Percentiles rank a stretch among this genome's conserved stretches.
phyloP scores from a whole-genome alignment of 2,329 filamentous ascomycete species.

The Diaporthe citriasiana region DNA sequence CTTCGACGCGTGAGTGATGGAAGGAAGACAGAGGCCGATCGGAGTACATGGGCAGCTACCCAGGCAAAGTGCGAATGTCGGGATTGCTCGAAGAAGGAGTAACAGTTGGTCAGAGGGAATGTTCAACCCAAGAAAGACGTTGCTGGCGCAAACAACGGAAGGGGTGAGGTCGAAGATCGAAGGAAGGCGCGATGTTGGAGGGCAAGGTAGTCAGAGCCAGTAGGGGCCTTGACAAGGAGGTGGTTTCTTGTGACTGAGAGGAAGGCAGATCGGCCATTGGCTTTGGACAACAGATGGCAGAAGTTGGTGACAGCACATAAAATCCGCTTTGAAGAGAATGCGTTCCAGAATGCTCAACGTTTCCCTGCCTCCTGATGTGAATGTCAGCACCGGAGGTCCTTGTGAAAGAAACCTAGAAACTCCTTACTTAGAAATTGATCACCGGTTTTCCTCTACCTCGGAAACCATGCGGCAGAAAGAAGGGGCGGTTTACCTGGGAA shows the following conservation, averaged over 20 bases:
- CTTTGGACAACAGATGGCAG: background rate
- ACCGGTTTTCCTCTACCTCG: no score
- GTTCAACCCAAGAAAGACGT: background rate
- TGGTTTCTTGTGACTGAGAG: background rate
- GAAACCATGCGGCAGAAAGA: background rate
- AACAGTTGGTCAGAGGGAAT: constrained; percentile 39
- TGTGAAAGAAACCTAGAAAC: background rate
- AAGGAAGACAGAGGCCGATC: constrained; percentile 22
- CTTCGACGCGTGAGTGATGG: constrained; percentile 22
- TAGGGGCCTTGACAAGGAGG: background rate
- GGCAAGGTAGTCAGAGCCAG: background rate
- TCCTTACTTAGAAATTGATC: background rate
- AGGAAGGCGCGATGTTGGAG: constrained; percentile 11
- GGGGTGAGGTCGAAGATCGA: background rate
- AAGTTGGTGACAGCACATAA: background rate
- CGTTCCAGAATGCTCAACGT: background rate
- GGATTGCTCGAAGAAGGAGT: constrained; percentile 42
- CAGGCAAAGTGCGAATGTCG: constrained; percentile 12
- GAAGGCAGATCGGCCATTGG: background rate
- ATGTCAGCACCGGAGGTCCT: background rate
- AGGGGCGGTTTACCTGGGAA: background rate
- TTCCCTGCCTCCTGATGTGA: background rate
- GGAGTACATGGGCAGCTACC: background rate
- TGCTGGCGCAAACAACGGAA: background rate
- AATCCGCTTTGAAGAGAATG: background rate